Evolutionary conservation across 2,329 filamentous ascomycete genomes (phyloP).

Genomic region (Monosporascus ibericus): DNA sequence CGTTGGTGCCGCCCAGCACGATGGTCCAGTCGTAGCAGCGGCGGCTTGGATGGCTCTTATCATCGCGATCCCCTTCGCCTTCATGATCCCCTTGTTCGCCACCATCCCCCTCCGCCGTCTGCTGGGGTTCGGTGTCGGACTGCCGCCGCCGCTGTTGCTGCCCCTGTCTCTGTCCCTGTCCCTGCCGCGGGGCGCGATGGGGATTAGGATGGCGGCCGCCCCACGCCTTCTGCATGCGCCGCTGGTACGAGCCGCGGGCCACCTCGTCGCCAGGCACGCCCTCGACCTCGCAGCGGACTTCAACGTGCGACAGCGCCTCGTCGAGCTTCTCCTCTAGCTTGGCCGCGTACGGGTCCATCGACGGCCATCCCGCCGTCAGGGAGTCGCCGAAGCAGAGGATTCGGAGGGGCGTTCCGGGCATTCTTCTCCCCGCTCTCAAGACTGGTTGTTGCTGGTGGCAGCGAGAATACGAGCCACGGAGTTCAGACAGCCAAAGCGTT

Average conservation of each 20-base stretch:
- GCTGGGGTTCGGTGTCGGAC: background rate
- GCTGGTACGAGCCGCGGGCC: constrained; percentile 21
- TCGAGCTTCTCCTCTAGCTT: constrained; percentile 41
- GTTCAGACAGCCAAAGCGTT: too few species aligned
- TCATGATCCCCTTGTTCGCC: background rate
- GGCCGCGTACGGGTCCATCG: constrained; percentile 46
- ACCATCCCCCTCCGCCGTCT: background rate
- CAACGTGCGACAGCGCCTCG: constrained; percentile 36
- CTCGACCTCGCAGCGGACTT: constrained; percentile 37
- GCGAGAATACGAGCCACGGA: too few species aligned
- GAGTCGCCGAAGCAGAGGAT: constrained; percentile 62
- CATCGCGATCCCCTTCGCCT: background rate
- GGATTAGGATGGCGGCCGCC: background rate
- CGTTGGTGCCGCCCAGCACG: constrained; percentile 60
- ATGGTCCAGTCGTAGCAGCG: constrained; percentile 55
- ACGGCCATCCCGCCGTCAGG: constrained; percentile 51
- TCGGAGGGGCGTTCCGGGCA: constrained; percentile 33
- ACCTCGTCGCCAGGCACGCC: constrained; percentile 49
- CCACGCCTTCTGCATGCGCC: constrained; percentile 25
- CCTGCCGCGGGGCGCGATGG: background rate
- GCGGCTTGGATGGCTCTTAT: background rate
- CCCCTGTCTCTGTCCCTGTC: too few species aligned
- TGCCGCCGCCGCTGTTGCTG: background rate
- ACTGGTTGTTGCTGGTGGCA: background rate
- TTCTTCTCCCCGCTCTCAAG: constrained; percentile 3